Base-by-base conservation (phyloP, 345 rosid species). In the Gossypium stocksii region DNA sequence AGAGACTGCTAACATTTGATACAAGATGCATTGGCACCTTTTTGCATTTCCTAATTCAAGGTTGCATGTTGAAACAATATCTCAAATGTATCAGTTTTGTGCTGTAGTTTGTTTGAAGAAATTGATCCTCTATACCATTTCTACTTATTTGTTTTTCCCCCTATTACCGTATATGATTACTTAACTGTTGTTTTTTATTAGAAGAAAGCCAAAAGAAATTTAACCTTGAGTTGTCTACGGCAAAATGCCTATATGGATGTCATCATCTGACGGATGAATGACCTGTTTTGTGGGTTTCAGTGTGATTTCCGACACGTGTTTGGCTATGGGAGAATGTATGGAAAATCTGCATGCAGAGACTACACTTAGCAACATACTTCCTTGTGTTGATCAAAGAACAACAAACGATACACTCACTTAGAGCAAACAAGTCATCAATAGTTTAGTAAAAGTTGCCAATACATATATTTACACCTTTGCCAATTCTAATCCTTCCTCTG, bases 281-380 rank as follows among this genome's bases (percentile, higher is more conserved):
- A 12, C 16, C 15, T 45, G 17, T 71, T 73, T 61, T 71, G 25
- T 72, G 45, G 74, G 54, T 79, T 68, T n/a, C n/a, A n/a, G n/a
- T n/a, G n/a, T n/a, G n/a, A n/a, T n/a, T n/a, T 43, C 99, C 6
- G 98, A 95, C 76, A 87, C 96, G 9, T 95, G 99, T 73, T 66
- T 89, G 83, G 98, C 97, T 66, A 93, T 95, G 99, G 88, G 86
- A 62, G 94, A 93, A 78, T 95, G 98, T 98, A 97, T 89, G 16
- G 94, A 90, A 73, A 78, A 95, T 82, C 98, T 97, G 22, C 93
- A 91, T 49, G 89, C 97, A 5, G 92, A 88, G 77, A 87, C 98
- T 52, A 97, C 97, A 76, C 99, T 95, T 41, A 89, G 93, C 79
- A 79, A 89, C 84, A 91, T 95, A 78, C 95, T 95, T 78, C 96